phyloP scores from a whole-genome alignment of 176 grass and related monocot genomes.

The Bromus sterilis region DNA sequence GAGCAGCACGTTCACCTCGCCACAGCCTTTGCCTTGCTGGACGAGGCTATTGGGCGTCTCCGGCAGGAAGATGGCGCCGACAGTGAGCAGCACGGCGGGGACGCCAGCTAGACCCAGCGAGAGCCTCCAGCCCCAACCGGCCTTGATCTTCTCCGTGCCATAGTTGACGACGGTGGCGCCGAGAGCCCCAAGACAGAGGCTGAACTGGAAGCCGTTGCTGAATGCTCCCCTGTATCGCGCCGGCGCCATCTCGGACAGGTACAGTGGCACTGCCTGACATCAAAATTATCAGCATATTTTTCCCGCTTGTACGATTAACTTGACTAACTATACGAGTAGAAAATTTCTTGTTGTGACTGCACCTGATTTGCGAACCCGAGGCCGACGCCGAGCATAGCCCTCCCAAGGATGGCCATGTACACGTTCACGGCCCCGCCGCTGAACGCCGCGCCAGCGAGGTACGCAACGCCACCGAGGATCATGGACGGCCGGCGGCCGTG shows the following conservation, averaged over 20 bases:
- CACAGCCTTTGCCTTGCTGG: background rate
- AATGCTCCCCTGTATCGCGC: background rate
- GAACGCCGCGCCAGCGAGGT: slow-evolving; percentile 31
- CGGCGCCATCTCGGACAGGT: background rate
- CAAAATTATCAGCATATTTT: background rate
- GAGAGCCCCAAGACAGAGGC: background rate
- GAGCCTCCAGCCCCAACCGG: background rate
- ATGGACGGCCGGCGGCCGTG: slow-evolving; percentile 46
- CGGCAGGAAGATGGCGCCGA: background rate
- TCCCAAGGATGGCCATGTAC: slow-evolving; percentile 50
- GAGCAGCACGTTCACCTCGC: background rate
- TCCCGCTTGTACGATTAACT: background rate
- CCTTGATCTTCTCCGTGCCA: background rate
- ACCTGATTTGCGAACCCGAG: slow-evolving; percentile 55
- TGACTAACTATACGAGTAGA: background rate
- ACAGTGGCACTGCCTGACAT: background rate
- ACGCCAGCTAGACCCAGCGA: background rate
- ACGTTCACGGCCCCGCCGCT: slow-evolving; percentile 41
- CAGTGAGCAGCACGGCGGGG: background rate
- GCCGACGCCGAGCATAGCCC: slow-evolving; percentile 54
- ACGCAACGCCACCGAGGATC: slow-evolving; percentile 44
- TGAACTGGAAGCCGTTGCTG: background rate
- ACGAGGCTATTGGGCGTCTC: background rate
- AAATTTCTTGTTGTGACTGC: background rate
- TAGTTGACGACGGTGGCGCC: background rate